These are phyloP conservation scores for Papiliotrema terrestris DNA, from an alignment of 1,284 basidiomycete species.

Conservation along the genomic window DNA sequence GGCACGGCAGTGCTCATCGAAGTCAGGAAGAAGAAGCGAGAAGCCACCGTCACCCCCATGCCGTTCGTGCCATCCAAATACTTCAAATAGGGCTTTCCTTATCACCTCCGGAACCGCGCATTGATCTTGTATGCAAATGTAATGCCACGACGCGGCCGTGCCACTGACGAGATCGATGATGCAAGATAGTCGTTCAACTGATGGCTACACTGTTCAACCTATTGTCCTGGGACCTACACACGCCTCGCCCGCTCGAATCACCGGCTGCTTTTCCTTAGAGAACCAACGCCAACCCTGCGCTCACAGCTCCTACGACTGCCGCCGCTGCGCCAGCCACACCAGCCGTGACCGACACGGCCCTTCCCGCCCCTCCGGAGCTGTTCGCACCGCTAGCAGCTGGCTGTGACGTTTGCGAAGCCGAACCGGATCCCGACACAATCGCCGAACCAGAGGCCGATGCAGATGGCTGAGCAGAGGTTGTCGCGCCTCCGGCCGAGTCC, in stretches of 20 bases:
- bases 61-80: conserved; percentile 51
- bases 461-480: background rate
- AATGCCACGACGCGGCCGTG: too few species aligned
- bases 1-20: conserved; percentile 62
- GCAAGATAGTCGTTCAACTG: too few species aligned
- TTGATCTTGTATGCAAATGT: too few species aligned
- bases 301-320: background rate
- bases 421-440: too few species aligned
- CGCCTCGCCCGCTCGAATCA: too few species aligned
- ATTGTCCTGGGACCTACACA: too few species aligned
- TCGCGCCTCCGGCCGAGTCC: background rate
- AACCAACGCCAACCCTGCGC: background rate
- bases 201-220: too few species aligned
- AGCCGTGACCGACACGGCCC: background rate
- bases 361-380: background rate
- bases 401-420: background rate
- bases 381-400: background rate
- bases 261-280: too few species aligned
- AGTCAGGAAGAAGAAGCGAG: conserved; percentile 49
- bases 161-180: too few species aligned
- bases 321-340: background rate
- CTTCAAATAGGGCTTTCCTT: conserved; percentile 34
- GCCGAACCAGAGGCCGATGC: background rate
- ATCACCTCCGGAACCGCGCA: too few species aligned
- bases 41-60: conserved; percentile 45